Evolutionary conservation across 805 yeast species (phyloP), one percentile per base, ranked within the genome.

Genomic region (Candida silvicultrix): DNA sequence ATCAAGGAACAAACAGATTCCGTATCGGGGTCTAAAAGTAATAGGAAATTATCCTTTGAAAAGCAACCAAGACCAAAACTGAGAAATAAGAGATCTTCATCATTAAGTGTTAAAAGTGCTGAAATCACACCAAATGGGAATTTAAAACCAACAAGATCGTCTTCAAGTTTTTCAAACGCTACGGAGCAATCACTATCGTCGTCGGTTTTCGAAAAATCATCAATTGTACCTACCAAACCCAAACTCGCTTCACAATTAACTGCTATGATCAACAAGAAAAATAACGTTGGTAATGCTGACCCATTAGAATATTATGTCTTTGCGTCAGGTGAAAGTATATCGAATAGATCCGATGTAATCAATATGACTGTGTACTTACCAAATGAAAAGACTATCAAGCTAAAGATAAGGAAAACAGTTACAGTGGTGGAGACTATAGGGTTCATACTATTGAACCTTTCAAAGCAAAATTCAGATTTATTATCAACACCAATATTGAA

Each of bases 341-440:
- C 52, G 0, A 49, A 55, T 37, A 49, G 43, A 25, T 19, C 7
- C 5, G 66, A 51, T 22, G 53, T 20, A 43, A 56, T 39, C 57
- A 49, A 38, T 49, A 47, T 53, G 44, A 60, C 50, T 44, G 66
- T 53, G 5, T 56, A 42, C 44, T 45, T 64, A 15, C 67, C 68
- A 0, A 41, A 52, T 11, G 53, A 57, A 1, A 46, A 48, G 5
- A 56, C 59, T 1, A 20, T 67, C 10, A 45, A 38, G 2, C 20
- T 71, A 1, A 51, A 52, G 16, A 52, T 70, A 0, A 58, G 66
- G 40, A 57, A 59, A 2, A 68, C 68, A 18, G 73, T 67, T 8
- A 63, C 68, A 4, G 82, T 81, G 2, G 72, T 74, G 41, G 78
- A 80, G 43, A 68, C 80, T 4, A 74, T 81, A 39, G 87, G 86